Base-by-base conservation (phyloP, 2,329 filamentous ascomycete species). In the Pleurostoma richardsiae region DNA sequence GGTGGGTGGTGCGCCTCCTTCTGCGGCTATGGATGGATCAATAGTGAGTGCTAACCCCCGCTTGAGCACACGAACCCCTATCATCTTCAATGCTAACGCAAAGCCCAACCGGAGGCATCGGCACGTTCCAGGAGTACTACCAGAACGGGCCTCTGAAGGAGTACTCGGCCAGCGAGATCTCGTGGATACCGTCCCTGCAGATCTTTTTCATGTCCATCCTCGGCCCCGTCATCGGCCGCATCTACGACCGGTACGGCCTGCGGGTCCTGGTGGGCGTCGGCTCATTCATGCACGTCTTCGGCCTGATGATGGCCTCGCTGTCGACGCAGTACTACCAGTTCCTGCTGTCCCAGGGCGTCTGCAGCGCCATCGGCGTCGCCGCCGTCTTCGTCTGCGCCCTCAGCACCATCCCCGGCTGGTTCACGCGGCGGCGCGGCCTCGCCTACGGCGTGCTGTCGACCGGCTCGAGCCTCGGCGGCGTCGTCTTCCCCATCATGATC, bases 201-300 rank as follows among this genome's bases (percentile, higher is more conserved):
- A 63, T 74, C 11, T 79, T 76, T 53, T 70, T 79, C 56, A 72
- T 76, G 77, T 56, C 66, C 59, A 28, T 60, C 66, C 55, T 67
- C 69, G 49, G 28, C 53, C 53, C 36, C 29, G 2, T n/a, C 11
- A 28, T 7, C 10, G n/a, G 27, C 29, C 39, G 53, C 10, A 51
- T 84, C 0, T 86, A 76, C 53, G 85, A 88, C 55, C 77, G 69
- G 46, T 77, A 80, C 47, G 85, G 85, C 0, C 80, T 83, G 0
- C 72, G 75, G 29, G 72, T 66, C 41, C 63, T 87, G 1, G 58
- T 84, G 2, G 30, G 79, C 1, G 57, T 59, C 10, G 80, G 80
- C 11, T 73, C 70, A 0, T 61, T 82, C 44, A 57, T 82, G 33
- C 76, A 83, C 47, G 73, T 85, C 11, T 76, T 85, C 46, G 76